phyloP scores from a whole-genome alignment of 2,329 filamentous ascomycete genomes.

The Microsporum audouinii region DNA sequence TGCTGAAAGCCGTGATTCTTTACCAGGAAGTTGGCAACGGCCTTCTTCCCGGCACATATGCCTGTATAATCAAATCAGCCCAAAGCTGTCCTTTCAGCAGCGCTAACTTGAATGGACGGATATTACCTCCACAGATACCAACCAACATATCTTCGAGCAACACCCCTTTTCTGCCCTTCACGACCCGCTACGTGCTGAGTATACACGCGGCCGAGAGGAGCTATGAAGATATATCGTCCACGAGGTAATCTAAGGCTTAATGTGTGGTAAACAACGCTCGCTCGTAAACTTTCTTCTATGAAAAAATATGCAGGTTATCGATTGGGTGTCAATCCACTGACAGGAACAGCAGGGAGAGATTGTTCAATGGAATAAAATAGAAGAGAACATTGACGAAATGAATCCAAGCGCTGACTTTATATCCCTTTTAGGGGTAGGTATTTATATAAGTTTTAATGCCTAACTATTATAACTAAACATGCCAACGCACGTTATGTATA shows the following conservation, averaged over 20 bases:
- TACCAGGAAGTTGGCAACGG: constrained; percentile 77
- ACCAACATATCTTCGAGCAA: constrained; percentile 38
- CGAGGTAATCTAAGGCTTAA: background rate
- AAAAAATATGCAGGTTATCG: background rate
- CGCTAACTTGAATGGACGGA: background rate
- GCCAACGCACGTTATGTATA: background rate
- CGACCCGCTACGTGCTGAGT: background rate
- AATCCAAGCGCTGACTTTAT: background rate
- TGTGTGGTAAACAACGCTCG: background rate
- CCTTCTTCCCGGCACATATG: constrained; percentile 86
- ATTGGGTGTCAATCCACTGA: background rate
- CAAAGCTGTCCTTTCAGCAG: background rate
- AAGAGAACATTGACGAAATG: background rate
- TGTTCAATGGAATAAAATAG: background rate
- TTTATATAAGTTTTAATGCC: background rate
- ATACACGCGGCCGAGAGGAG: background rate
- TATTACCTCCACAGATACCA: constrained; percentile 40
- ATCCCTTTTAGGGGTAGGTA: background rate
- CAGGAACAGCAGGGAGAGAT: background rate
- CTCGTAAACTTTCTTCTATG: background rate
- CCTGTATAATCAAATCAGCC: constrained; percentile 40
- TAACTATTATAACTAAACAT: background rate
- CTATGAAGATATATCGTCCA: background rate
- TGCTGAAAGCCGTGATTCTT: constrained; percentile 71
- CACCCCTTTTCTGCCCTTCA: background rate